phyloP scores from a whole-genome alignment of 306 rosid species.

The Quercus alba region DNA sequence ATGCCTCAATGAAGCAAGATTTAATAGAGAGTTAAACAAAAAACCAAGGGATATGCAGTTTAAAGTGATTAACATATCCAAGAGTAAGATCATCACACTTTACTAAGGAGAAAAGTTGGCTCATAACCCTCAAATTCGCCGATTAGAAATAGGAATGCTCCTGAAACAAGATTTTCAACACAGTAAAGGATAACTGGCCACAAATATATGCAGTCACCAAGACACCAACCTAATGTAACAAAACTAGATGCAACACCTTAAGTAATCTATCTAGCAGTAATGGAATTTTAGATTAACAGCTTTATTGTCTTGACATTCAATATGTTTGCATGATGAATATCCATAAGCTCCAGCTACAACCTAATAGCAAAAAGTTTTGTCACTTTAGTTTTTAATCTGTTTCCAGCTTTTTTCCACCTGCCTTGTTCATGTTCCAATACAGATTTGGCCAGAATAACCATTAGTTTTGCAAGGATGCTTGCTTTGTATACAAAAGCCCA shows the following conservation, averaged over 20 bases:
- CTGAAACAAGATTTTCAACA: neutral
- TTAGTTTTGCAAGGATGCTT: neutral
- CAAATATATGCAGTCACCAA: neutral
- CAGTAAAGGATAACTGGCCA: neutral
- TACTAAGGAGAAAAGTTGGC: neutral
- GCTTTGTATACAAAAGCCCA: neutral
- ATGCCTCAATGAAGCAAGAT: neutral
- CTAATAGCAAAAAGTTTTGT: neutral
- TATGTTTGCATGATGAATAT: neutral
- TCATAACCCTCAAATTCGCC: neutral
- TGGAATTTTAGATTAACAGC: neutral
- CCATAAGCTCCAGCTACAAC: neutral
- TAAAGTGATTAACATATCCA: neutral
- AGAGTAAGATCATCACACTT: neutral
- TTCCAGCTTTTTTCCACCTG: neutral
- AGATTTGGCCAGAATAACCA: neutral
- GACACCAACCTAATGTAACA: neutral
- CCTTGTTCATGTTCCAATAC: neutral
- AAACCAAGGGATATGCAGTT: neutral
- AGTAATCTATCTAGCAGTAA: neutral
- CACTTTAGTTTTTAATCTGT: neutral
- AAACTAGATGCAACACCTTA: neutral
- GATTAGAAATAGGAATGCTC: neutral
- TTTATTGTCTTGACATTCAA: neutral
- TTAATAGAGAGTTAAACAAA: neutral